A percentile compares a stretch with the other conserved stretches of the same genome.
Evolutionary conservation across 129 eudicot species (phyloP).

Genomic region (Escallonia rubra): DNA sequence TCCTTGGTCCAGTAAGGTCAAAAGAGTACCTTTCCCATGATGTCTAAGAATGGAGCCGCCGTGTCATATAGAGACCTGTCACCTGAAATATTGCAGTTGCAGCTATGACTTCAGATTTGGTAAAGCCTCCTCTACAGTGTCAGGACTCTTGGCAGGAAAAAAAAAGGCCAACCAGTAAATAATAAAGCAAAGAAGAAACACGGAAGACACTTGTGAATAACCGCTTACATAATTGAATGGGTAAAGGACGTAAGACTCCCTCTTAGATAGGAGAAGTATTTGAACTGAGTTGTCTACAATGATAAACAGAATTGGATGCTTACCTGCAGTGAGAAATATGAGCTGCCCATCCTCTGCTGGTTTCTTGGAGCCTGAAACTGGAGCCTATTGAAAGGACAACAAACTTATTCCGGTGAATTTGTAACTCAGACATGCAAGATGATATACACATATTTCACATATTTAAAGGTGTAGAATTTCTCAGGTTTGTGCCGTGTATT

Average conservation of each 20-base stretch:
- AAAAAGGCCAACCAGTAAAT: slow-evolving; percentile 5
- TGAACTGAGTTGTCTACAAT: not conserved
- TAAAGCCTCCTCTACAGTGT: not conserved
- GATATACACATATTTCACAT: not conserved
- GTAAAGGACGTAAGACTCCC: not conserved
- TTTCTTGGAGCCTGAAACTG: slow-evolving; percentile 97
- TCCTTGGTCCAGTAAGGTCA: not conserved
- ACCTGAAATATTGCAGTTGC: slow-evolving; percentile 40
- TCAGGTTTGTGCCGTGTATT: not conserved
- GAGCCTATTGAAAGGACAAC: slow-evolving; percentile 56
- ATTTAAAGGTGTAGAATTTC: not conserved
- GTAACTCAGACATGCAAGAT: not conserved
- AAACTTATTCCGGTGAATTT: not conserved
- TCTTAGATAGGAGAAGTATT: slow-evolving; percentile 3
- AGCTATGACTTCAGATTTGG: slow-evolving; percentile 11
- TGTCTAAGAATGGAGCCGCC: slow-evolving; percentile 63
- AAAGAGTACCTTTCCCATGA: slow-evolving; percentile 84
- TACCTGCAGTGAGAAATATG: slow-evolving; percentile 90
- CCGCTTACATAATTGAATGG: too few species aligned
- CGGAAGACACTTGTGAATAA: not conserved
- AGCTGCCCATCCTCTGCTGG: slow-evolving; percentile 98
- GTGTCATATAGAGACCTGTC: slow-evolving; percentile 64
- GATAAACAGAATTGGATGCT: not conserved
- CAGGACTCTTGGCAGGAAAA: slow-evolving; percentile 2
- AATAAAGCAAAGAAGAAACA: not conserved